phyloP scores from a whole-genome alignment of 2,329 filamentous ascomycete species.

The Hypoxylon sp. region DNA sequence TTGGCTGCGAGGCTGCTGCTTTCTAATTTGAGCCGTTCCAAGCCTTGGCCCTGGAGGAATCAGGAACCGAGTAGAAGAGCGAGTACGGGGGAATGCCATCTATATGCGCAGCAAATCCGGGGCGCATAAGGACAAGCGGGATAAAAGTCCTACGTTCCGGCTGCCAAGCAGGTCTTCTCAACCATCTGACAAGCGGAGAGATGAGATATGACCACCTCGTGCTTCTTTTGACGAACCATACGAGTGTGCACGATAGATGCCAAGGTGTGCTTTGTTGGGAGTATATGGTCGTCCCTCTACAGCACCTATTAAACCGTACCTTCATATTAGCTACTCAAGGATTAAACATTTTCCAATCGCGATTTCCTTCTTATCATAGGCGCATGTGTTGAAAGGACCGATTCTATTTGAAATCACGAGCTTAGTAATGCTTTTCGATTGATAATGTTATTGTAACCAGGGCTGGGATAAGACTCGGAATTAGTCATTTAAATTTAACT shows the following conservation, averaged over 20 bases:
- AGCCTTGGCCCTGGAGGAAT: conserved; percentile 7
- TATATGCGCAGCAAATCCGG: conserved; percentile 27
- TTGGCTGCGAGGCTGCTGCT: conserved; percentile 14
- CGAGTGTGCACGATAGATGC: conserved; percentile 5
- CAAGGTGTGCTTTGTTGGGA: not conserved
- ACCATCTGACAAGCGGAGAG: conserved; percentile 9
- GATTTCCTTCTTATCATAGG: not conserved
- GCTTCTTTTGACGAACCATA: conserved; percentile 1
- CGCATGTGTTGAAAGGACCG: conserved; percentile 17
- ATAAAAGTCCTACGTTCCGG: conserved; percentile 28
- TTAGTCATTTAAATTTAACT: too few species aligned
- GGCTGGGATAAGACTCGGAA: too few species aligned
- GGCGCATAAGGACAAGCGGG: conserved; percentile 27
- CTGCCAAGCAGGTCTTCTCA: conserved; percentile 20
- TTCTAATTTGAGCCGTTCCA: conserved; percentile 18
- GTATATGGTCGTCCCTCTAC: not conserved
- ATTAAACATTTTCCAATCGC: conserved; percentile 1
- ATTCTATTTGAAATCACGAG: conserved; percentile 28
- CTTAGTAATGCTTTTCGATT: not conserved
- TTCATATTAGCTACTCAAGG: not conserved
- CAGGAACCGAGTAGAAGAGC: conserved; percentile 19
- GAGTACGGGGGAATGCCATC: conserved; percentile 26
- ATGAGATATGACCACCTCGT: conserved; percentile 18
- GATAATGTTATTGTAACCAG: not conserved
- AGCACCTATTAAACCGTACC: not conserved